These are phyloP conservation scores for Boletellus deceptivus DNA, from an alignment of 1,284 basidiomycete genomes.

Conservation along the genomic window DNA sequence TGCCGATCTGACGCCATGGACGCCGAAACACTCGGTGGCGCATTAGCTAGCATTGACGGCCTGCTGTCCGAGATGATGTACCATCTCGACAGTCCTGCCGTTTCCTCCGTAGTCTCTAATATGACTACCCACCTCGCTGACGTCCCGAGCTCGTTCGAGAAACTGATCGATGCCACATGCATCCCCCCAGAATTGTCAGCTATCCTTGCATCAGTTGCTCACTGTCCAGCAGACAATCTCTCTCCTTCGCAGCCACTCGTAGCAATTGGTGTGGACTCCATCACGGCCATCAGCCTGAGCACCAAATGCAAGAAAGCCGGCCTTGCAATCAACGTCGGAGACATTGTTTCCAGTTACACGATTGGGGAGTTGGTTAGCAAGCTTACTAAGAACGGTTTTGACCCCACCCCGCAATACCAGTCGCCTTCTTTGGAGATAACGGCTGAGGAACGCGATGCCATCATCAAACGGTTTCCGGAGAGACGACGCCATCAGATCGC, in stretches of 20 bases:
- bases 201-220: conserved; percentile 25
- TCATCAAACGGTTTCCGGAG: conserved; percentile 14
- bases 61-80: conserved; percentile 31
- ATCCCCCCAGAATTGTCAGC: conserved; percentile 20
- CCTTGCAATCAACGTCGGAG: conserved; percentile 36
- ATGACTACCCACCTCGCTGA: not conserved
- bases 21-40: conserved; percentile 20
- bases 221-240: conserved; percentile 26
- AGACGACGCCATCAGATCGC: conserved; percentile 7
- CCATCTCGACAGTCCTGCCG: conserved; percentile 23
- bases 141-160: not conserved
- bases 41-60: conserved; percentile 31
- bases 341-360: conserved; percentile 42
- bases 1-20: conserved; percentile 35
- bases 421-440: conserved; percentile 6
- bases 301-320: conserved; percentile 40
- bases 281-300: conserved; percentile 48
- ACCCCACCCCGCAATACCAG: conserved; percentile 2
- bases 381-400: conserved; percentile 2
- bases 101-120: conserved; percentile 2
- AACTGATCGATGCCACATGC: not conserved
- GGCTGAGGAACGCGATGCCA: conserved; percentile 13
- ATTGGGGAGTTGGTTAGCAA: conserved; percentile 36
- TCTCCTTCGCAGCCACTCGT: conserved; percentile 36
- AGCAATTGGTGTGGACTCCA: conserved; percentile 51